These are phyloP conservation scores for Ganoderma meredithae DNA, from an alignment of 1,284 basidiomycete species.

Conservation along the genomic window DNA sequence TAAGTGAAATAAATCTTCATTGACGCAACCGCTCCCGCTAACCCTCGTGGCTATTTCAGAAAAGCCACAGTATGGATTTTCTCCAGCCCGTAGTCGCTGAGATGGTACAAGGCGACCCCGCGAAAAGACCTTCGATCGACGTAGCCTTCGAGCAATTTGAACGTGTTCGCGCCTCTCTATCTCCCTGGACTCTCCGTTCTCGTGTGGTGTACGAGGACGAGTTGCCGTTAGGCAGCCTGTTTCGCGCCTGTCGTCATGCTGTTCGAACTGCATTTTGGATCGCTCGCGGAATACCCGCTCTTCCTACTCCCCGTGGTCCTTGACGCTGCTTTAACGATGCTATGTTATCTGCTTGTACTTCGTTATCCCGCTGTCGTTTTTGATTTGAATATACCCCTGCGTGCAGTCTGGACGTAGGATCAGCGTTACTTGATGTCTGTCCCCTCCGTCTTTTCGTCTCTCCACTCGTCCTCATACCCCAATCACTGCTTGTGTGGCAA, in stretches of 20 bases:
- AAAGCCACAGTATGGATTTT: slow-evolving; percentile 38
- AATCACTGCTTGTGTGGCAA: not conserved
- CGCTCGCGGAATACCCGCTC: not conserved
- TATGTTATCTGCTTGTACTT: not conserved
- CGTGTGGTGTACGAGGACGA: slow-evolving; percentile 17
- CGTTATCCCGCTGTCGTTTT: not conserved
- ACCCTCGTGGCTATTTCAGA: slow-evolving; percentile 28
- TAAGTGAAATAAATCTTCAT: slow-evolving; percentile 25
- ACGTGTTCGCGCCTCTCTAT: slow-evolving; percentile 2
- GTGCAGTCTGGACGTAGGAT: not conserved
- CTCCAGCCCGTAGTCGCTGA: slow-evolving; percentile 40
- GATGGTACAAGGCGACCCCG: slow-evolving; percentile 41
- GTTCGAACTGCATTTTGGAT: not conserved
- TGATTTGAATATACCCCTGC: not conserved
- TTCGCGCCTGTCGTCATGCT: not conserved
- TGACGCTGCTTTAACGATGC: not conserved
- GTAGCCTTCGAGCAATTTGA: slow-evolving; percentile 13
- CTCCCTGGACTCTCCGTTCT: slow-evolving; percentile 19
- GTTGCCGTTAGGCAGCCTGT: not conserved
- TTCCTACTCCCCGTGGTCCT: not conserved
- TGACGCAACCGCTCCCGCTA: slow-evolving; percentile 3
- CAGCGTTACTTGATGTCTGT: not conserved
- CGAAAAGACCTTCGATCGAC: slow-evolving; percentile 36
- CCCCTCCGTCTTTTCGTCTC: not conserved
- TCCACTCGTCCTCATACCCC: not conserved